phyloP scores from a whole-genome alignment of 1,284 basidiomycete genomes.

The Tetrapyrgos nigripes region DNA sequence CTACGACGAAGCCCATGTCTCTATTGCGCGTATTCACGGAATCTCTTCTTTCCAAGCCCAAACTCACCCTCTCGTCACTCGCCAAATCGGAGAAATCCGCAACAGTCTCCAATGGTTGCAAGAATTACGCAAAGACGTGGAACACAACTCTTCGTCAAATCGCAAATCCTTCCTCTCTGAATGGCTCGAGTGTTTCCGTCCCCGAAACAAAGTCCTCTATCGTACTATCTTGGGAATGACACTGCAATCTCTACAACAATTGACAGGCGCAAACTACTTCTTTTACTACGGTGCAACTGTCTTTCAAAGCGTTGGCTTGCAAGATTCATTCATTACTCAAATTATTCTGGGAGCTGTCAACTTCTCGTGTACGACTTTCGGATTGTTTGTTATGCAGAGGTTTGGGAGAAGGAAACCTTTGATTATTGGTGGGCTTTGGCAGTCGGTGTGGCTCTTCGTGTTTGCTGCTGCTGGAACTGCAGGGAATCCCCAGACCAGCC shows the following conservation, averaged over 20 bases:
- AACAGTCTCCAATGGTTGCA: constrained; percentile 44
- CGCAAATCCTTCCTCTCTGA: constrained; percentile 1
- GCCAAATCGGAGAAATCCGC: constrained; percentile 60
- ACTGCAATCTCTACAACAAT: constrained; percentile 77
- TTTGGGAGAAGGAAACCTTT: constrained; percentile 69
- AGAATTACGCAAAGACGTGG: background rate
- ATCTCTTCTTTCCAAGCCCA: constrained; percentile 44
- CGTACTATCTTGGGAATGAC: constrained; percentile 51
- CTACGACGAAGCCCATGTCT: constrained; percentile 53
- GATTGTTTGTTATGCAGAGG: constrained; percentile 74
- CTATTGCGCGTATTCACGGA: constrained; percentile 66
- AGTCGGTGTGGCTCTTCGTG: constrained; percentile 78
- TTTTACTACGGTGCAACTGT: constrained; percentile 78
- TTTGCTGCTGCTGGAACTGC: constrained; percentile 80
- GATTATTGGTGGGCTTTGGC: constrained; percentile 77
- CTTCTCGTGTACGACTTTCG: constrained; percentile 72
- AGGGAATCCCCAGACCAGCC: constrained; percentile 55
- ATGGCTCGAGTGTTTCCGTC: constrained; percentile 18
- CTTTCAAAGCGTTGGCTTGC: constrained; percentile 72
- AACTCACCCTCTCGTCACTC: constrained; percentile 50
- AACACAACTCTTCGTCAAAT: background rate
- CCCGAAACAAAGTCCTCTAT: constrained; percentile 12
- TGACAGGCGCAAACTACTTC: constrained; percentile 77
- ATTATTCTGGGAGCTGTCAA: constrained; percentile 78
- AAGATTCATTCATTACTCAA: constrained; percentile 73